Percentiles rank a stretch among this genome's conserved stretches.
Evolutionary conservation across 345 rosid species (phyloP).

Genomic region (Salix viminalis): DNA sequence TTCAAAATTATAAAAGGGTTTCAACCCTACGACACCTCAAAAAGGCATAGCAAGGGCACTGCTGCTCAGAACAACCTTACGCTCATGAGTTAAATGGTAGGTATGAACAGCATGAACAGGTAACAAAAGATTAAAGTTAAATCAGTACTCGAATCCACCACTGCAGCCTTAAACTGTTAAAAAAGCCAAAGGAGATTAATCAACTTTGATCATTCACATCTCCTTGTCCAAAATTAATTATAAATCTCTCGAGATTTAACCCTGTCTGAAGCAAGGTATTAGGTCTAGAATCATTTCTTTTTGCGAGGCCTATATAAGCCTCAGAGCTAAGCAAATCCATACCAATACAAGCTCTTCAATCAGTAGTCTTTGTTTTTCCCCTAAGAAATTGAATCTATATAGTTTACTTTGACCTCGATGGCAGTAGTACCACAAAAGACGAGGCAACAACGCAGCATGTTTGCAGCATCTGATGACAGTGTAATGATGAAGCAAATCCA

Average conservation of each 20-base stretch:
- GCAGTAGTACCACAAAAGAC: conserved; percentile 8
- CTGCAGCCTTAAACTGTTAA: too few relatives aligned
- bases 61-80: too few relatives aligned
- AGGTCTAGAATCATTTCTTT: conserved; percentile 6
- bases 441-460: conserved; percentile 14
- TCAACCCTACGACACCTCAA: too few relatives aligned
- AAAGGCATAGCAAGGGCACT: too few relatives aligned
- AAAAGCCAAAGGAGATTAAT: too few relatives aligned
- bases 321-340: conserved; percentile 6
- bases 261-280: conserved; percentile 47
- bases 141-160: too few relatives aligned
- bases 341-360: background rate
- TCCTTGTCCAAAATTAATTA: background rate
- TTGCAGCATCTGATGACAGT: conserved; percentile 50
- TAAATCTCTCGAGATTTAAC: conserved; percentile 17
- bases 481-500: conserved; percentile 50
- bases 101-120: too few relatives aligned
- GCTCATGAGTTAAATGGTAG: too few relatives aligned
- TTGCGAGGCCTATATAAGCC: conserved; percentile 20
- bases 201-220: too few relatives aligned
- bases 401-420: background rate
- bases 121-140: too few relatives aligned
- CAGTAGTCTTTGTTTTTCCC: background rate
- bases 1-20: too few relatives aligned
- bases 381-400: too few relatives aligned